These are phyloP conservation scores for Combretum micranthum DNA, from an alignment of 345 rosid species.

Conservation along the genomic window DNA sequence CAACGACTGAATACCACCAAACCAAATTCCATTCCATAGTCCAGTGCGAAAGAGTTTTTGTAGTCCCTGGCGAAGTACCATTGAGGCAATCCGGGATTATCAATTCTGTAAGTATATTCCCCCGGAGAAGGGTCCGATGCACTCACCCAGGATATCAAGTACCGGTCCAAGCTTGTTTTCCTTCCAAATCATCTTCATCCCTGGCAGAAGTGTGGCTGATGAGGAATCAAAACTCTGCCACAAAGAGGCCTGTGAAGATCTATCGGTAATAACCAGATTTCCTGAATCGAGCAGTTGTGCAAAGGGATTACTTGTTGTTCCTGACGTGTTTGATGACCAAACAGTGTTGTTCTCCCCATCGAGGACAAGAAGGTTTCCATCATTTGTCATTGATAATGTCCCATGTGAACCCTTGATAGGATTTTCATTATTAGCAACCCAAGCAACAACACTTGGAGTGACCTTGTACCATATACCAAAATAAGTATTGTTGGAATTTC, in stretches of 20 bases:
- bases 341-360: conserved; percentile 2
- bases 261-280: conserved; percentile 30
- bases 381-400: conserved; percentile 18
- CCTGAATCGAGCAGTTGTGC: conserved; percentile 34
- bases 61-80: background rate
- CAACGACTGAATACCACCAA: conserved; percentile 6
- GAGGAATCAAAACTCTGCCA: conserved; percentile 59
- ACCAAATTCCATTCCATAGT: conserved; percentile 5
- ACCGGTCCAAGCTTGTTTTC: background rate
- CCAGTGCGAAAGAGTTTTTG: background rate
- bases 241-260: background rate
- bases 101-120: background rate
- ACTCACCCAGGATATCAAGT: conserved; percentile 5
- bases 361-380: conserved; percentile 24
- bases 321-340: conserved; percentile 35
- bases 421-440: conserved; percentile 35
- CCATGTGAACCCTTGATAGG: conserved; percentile 20
- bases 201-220: conserved; percentile 29
- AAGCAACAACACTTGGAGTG: conserved; percentile 16
- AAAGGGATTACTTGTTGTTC: conserved; percentile 10
- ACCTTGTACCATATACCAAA: conserved; percentile 41
- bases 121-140: conserved; percentile 7
- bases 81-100: background rate
- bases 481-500: conserved; percentile 15
- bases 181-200: conserved; percentile 35